Percentiles rank a stretch among this genome's conserved stretches.
These are phyloP conservation scores for Favolaschia claudopus DNA, from an alignment of 768 basidiomycete genomes.

Conservation along the genomic window DNA sequence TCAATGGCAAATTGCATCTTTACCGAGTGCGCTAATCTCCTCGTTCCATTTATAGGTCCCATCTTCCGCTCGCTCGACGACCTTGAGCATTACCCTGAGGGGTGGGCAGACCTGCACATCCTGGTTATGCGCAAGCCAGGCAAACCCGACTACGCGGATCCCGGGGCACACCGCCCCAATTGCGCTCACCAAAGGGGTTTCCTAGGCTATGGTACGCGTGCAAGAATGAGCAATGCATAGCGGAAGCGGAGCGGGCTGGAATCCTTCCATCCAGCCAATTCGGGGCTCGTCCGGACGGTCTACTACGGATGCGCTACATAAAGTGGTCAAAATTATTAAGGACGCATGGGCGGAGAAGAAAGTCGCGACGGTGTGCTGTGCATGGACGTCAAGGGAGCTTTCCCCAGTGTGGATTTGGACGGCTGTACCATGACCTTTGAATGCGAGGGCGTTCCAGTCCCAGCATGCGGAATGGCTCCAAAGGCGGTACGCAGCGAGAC, in stretches of 20 bases:
- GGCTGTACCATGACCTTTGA: slow-evolving; percentile 41
- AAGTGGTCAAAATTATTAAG: slow-evolving; percentile 42
- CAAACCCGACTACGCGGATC: slow-evolving; percentile 39
- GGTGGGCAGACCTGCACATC: slow-evolving; percentile 36
- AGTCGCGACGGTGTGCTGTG: slow-evolving; percentile 46
- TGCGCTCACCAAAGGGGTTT: slow-evolving; percentile 37
- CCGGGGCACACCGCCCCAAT: slow-evolving; percentile 48
- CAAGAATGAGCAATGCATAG: slow-evolving; percentile 11
- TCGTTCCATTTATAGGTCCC: slow-evolving; percentile 21
- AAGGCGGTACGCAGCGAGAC: slow-evolving; percentile 9
- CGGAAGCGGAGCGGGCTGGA: slow-evolving; percentile 36
- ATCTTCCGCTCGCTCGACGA: slow-evolving; percentile 38
- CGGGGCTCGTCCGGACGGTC: slow-evolving; percentile 44
- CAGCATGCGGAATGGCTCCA: slow-evolving; percentile 25
- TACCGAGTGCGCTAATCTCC: slow-evolving; percentile 8
- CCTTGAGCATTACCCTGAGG: slow-evolving; percentile 34
- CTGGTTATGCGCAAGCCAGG: slow-evolving; percentile 46
- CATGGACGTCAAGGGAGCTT: slow-evolving; percentile 53
- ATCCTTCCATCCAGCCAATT: slow-evolving; percentile 47
- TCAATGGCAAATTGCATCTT: slow-evolving; percentile 33
- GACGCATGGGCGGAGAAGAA: slow-evolving; percentile 42
- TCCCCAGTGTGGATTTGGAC: slow-evolving; percentile 45
- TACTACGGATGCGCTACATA: slow-evolving; percentile 44
- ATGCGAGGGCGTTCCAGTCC: slow-evolving; percentile 34
- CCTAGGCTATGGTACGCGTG: slow-evolving; percentile 24